Percentiles rank a stretch among this genome's conserved stretches.
These are phyloP conservation scores for Aspergillus tanneri DNA, from an alignment of 2,329 filamentous ascomycete genomes.

Conservation along the genomic window DNA sequence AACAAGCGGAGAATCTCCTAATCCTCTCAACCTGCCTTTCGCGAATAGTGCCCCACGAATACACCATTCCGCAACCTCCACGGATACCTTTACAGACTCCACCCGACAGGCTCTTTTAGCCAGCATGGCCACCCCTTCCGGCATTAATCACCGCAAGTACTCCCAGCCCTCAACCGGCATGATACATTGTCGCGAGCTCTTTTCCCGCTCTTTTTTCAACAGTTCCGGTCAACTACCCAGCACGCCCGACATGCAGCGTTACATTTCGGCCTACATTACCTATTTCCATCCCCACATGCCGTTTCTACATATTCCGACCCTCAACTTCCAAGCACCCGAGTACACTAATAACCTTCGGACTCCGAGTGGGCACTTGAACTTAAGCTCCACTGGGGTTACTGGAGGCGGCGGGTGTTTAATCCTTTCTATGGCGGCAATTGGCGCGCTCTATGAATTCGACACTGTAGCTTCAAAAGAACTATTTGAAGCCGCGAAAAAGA, in stretches of 20 bases:
- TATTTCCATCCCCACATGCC: conserved; percentile 94
- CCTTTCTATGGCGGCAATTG: conserved; percentile 83
- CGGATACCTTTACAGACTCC: conserved; percentile 65
- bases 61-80: conserved; percentile 60
- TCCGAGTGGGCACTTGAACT: conserved; percentile 53
- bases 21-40: conserved; percentile 48
- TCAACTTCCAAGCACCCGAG: conserved; percentile 81
- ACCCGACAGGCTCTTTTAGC: conserved; percentile 63
- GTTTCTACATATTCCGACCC: conserved; percentile 87
- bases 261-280: conserved; percentile 82
- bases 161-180: conserved; percentile 59
- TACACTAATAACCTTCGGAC: conserved; percentile 61
- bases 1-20: conserved; percentile 47
- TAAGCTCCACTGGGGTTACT: conserved; percentile 55
- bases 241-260: conserved; percentile 83
- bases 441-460: conserved; percentile 84
- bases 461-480: conserved; percentile 75
- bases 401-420: conserved; percentile 84
- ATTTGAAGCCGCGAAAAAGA: conserved; percentile 90
- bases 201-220: conserved; percentile 38
- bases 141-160: conserved; percentile 58
- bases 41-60: conserved; percentile 63
- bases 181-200: conserved; percentile 37
- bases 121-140: conserved; percentile 60
- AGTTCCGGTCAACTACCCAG: conserved; percentile 64